Evolutionary conservation across 495 filamentous ascomycete species (phyloP), one percentile per base, ranked within the genome.

Genomic region (Friedmanniomyces simplex): DNA sequence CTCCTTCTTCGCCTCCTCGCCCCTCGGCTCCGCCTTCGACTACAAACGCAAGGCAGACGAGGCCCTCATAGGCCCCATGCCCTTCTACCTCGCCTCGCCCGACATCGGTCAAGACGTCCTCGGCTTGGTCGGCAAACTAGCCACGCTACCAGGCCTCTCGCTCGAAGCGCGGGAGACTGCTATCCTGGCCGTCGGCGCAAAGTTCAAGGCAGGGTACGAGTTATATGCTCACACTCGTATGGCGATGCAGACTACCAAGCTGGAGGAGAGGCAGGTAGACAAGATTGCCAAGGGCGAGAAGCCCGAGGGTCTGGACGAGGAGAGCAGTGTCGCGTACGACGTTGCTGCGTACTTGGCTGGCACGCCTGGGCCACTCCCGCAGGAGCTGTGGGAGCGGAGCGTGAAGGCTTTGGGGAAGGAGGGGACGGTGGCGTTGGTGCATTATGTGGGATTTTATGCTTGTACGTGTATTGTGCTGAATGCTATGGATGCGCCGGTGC

Each of bases 191-290:
- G 50, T 57, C 13, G 62, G 62, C 5, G 42, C 55, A 4, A 8
- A 45, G 4, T 65, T 48, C 60, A 11, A 62, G 34, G 53, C 62
- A 8, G 62, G 36, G 11, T 65, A 65, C 47, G 59, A 65, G 50
- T 22, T 65, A 25, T 65, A 65, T 46, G 62, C 62, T 18, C 62
- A 65, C 34, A 13, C n/a, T 10, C 21, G 54, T 14, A 50, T 61
- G 21, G 59, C 62, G 11, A 14, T 21, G 1, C 46, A 50, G 21
- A 46, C 20, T 2, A 49, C 26, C 4, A 25, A 24, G 24, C 22
- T 59, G 13, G 12, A 1, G 21, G 16, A 39, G 20, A 18, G 32
- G 25, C 25, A 56, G 18, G 45, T 60, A 5, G 41, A 50, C 1
- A 7, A 12, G 2, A 55, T 60, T 20, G 11, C 25, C n/a, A 22